These are phyloP conservation scores for Boletus barrowsii DNA, from an alignment of 768 basidiomycete species.

Conservation along the genomic window DNA sequence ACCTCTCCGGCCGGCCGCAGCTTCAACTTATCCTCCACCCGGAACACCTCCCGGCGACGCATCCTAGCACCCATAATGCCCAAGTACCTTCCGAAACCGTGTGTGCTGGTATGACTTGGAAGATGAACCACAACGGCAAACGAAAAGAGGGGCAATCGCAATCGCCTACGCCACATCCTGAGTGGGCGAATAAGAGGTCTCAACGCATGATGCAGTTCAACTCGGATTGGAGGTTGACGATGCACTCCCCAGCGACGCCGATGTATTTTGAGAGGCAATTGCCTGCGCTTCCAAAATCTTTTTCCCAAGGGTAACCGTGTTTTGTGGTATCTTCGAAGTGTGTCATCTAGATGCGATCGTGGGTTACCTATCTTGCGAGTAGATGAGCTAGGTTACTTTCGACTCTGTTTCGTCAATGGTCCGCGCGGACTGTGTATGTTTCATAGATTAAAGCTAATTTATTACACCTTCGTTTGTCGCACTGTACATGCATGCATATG, in stretches of 20 bases:
- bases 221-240: neutral
- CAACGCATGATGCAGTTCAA: neutral
- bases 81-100: slow-evolving; percentile 35
- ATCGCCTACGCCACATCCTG: neutral
- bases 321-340: neutral
- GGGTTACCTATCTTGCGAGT: neutral
- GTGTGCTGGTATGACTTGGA: slow-evolving; percentile 19
- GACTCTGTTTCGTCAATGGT: neutral
- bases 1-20: slow-evolving; percentile 19
- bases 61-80: slow-evolving; percentile 54
- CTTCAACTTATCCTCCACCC: slow-evolving; percentile 33
- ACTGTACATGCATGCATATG: neutral
- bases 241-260: neutral
- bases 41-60: slow-evolving; percentile 47
- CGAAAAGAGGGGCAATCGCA: neutral
- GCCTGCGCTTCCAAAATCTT: neutral
- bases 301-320: neutral
- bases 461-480: neutral
- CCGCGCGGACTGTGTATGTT: too few species aligned
- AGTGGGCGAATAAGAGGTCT: neutral
- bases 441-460: neutral
- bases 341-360: neutral
- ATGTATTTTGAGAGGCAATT: neutral
- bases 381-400: too few species aligned
- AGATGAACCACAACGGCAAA: slow-evolving; percentile 2